Evolutionary conservation across 2,329 filamentous ascomycete species (phyloP).

Genomic region (Calcarisporium arbuscula): DNA sequence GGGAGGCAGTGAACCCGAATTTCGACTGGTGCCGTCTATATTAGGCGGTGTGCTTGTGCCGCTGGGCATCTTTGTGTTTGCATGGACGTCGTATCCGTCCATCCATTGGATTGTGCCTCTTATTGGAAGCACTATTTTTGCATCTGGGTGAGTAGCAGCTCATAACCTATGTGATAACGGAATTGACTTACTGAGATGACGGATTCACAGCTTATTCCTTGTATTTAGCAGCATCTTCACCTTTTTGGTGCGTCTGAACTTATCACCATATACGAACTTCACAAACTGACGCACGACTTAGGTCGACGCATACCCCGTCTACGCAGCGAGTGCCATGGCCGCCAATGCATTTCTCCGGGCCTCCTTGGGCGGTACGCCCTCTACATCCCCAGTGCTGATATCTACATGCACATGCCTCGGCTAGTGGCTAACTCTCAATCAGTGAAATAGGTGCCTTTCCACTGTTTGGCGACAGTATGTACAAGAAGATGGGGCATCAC

Average conservation of each 20-base stretch:
- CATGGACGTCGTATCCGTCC: slow-evolving; percentile 69
- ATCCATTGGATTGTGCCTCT: slow-evolving; percentile 75
- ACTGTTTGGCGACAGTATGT: slow-evolving; percentile 70
- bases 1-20: slow-evolving; percentile 74
- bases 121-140: slow-evolving; percentile 67
- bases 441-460: slow-evolving; percentile 59
- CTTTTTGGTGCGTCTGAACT: slow-evolving; percentile 58
- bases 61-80: slow-evolving; percentile 80
- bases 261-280: not conserved
- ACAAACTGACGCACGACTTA: slow-evolving; percentile 15
- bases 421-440: slow-evolving; percentile 9
- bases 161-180: slow-evolving; percentile 7
- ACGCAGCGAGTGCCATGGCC: slow-evolving; percentile 71
- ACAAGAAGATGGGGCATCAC: slow-evolving; percentile 59
- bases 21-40: slow-evolving; percentile 70
- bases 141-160: slow-evolving; percentile 51
- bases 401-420: too few relatives aligned
- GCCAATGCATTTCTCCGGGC: slow-evolving; percentile 78
- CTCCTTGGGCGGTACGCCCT: slow-evolving; percentile 62
- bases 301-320: slow-evolving; percentile 70
- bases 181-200: slow-evolving; percentile 15
- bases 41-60: slow-evolving; percentile 72
- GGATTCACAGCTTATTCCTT: slow-evolving; percentile 57
- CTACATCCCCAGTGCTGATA: too few relatives aligned
- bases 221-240: slow-evolving; percentile 83